Evolutionary conservation across 768 basidiomycete genomes (phyloP), one percentile per base, ranked within the genome.

Genomic region (Suillus alpinus): DNA sequence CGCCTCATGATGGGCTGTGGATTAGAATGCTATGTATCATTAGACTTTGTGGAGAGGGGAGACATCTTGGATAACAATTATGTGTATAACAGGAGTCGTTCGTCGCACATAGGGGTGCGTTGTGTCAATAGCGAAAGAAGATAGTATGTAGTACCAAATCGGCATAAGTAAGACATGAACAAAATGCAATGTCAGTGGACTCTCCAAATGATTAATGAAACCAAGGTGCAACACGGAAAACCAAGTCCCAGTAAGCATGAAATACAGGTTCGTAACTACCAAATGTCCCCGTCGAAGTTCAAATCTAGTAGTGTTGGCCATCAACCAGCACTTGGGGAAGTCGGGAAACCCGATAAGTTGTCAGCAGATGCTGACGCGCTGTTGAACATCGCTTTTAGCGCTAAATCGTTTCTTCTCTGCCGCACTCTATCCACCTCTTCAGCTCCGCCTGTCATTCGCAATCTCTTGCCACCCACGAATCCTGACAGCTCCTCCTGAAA

Each of bases 401-500:
- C 87, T 76, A 86, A 73, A 57, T 95, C 94, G 69, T 91, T 93
- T 73, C 86, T 80, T 71, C 85, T 86, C 80, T 94, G 90, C 67
- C 95, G 80, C 66, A 95, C 82, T 59, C 96, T 81, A 77, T 99
- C 96, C 26, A 79, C 83, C 77, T 96, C 94, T 73, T 95, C 93
- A 26, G 93, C 90, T 14, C 94, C 95, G 31, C 95, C 96, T 18
- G 95, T 99, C 91, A 94, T 89, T 81, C 86, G 92, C 72, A 99
- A 76, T 77, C 90, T 95, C 81, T 91, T 91, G 62, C 87, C 85
- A 4, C 78, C 82, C 57, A 99, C 95, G 74, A 98, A 98, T 4
- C 91, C 93, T 49, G 77, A 74, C 66, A 99, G 70, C 78, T 98
- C 96, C 14, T 81, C 79, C 66, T 93, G 85, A 74, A 98, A 86